Percentiles rank a stretch among this genome's conserved stretches.
Conservation (phyloP, 164 flowering plant species). For the Brasenia schreberi region DNA sequence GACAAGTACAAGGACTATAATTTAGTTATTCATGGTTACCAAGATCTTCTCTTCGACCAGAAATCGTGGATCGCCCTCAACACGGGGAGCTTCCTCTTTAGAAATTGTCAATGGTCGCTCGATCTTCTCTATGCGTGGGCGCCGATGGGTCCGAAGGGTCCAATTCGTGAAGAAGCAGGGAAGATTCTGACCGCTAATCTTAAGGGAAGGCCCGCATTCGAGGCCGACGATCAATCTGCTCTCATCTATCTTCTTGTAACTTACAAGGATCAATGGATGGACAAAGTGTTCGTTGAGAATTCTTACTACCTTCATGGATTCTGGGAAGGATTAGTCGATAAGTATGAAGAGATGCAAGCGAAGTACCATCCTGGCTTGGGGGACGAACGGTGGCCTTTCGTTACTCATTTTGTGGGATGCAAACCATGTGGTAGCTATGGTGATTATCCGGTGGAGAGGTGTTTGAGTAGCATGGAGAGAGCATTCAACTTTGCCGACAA, state of each 20-base stretch:
- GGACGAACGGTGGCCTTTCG: slow-evolving; percentile 95
- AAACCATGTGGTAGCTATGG: slow-evolving; percentile 95
- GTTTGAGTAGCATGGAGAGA: slow-evolving; percentile 83
- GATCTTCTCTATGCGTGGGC: slow-evolving; percentile 90
- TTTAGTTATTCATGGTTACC: slow-evolving; percentile 80
- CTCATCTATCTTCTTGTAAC: slow-evolving; percentile 69
- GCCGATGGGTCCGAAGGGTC: slow-evolving; percentile 92
- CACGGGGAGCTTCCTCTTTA: slow-evolving; percentile 72
- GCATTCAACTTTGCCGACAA: slow-evolving; percentile 94
- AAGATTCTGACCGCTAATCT: slow-evolving; percentile 59
- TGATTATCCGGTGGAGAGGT: slow-evolving; percentile 77
- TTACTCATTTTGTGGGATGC: slow-evolving; percentile 94
- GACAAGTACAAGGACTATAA: slow-evolving; percentile 45
- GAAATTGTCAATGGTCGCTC: slow-evolving; percentile 94
- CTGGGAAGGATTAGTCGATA: slow-evolving; percentile 80
- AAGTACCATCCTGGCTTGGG: slow-evolving; percentile 88
- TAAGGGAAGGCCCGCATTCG: slow-evolving; percentile 80
- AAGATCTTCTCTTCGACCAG: slow-evolving; percentile 66
- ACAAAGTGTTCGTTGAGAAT: slow-evolving; percentile 71
- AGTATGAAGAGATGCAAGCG: slow-evolving; percentile 80
- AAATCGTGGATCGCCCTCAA: slow-evolving; percentile 83
- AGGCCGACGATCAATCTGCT: slow-evolving; percentile 95
- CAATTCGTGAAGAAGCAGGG: slow-evolving; percentile 74
- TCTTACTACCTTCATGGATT: slow-evolving; percentile 74
- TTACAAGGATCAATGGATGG: slow-evolving; percentile 60